phyloP scores from a whole-genome alignment of 306 rosid genomes.

The Dicorynia guianensis region DNA sequence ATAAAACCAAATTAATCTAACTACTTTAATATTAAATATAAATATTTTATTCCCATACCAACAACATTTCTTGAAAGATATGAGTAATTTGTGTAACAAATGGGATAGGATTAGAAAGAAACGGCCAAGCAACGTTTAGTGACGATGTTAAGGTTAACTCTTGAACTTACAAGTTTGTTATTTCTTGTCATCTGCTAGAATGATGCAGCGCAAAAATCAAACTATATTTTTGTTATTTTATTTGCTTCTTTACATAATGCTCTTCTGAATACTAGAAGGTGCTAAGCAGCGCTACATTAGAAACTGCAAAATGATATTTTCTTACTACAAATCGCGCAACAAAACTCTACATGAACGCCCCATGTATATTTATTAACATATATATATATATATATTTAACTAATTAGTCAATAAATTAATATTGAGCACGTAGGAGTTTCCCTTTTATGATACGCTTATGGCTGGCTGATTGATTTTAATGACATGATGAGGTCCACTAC shows the following conservation, averaged over 20 bases:
- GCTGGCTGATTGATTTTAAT: conserved; percentile 32
- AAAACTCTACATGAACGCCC: neutral
- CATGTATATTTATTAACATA: neutral
- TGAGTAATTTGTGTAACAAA: too few relatives aligned
- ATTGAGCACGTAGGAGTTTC: neutral
- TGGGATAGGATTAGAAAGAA: too few relatives aligned
- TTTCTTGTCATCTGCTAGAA: too few relatives aligned
- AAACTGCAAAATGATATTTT: neutral
- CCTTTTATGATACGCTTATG: conserved; percentile 1
- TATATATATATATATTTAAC: neutral
- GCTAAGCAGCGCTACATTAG: neutral
- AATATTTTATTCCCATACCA: too few relatives aligned
- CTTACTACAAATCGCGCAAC: neutral
- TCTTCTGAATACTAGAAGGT: neutral
- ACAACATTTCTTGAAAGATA: too few relatives aligned
- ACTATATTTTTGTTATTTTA: too few relatives aligned
- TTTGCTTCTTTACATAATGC: neutral
- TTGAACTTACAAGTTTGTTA: too few relatives aligned
- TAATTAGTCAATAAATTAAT: neutral
- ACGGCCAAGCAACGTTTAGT: too few relatives aligned
- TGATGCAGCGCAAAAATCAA: too few relatives aligned
- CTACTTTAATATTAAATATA: too few relatives aligned
- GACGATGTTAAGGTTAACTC: too few relatives aligned
- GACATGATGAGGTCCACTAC: conserved; percentile 28
- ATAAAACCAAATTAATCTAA: too few relatives aligned